These are phyloP conservation scores for Mycena epipterygia DNA, from an alignment of 768 basidiomycete species.

Conservation along the genomic window DNA sequence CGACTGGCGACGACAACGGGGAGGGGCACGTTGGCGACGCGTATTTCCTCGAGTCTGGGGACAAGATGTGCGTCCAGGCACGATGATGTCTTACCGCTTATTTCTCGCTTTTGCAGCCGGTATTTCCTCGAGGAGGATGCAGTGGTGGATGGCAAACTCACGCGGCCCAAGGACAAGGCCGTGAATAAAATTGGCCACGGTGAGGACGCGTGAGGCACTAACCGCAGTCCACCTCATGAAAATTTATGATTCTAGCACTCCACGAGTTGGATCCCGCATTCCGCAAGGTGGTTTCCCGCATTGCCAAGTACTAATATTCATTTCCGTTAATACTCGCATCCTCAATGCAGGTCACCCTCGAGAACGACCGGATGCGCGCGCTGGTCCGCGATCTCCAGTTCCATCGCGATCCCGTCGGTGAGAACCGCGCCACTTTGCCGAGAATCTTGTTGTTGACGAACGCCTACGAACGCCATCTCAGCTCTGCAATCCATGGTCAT, in stretches of 20 bases:
- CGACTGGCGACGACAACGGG: conserved; percentile 74
- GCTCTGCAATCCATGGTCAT: conserved; percentile 97
- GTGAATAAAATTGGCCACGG: conserved; percentile 98
- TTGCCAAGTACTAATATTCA: not conserved
- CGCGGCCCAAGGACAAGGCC: conserved; percentile 76
- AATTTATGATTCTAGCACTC: conserved; percentile 67
- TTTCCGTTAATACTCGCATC: not conserved
- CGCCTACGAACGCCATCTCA: conserved; percentile 41
- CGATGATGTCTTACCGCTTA: not conserved
- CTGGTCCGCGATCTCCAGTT: conserved; percentile 85
- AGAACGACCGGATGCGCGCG: conserved; percentile 77
- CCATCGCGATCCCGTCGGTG: conserved; percentile 89
- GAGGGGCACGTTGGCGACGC: conserved; percentile 83
- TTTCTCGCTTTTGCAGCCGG: conserved; percentile 57
- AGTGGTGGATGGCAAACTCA: conserved; percentile 77
- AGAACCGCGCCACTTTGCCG: conserved; percentile 35
- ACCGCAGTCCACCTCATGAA: not conserved
- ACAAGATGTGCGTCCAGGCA: conserved; percentile 79
- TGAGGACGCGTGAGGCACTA: conserved; percentile 43
- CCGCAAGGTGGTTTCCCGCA: conserved; percentile 49
- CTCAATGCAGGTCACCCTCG: conserved; percentile 69
- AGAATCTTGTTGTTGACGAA: not conserved
- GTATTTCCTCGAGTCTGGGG: conserved; percentile 92
- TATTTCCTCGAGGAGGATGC: conserved; percentile 96
- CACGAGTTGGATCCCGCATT: conserved; percentile 91